Conservation (phyloP, 1,284 basidiomycete genomes). For the Pulchroboletus neoregius region DNA sequence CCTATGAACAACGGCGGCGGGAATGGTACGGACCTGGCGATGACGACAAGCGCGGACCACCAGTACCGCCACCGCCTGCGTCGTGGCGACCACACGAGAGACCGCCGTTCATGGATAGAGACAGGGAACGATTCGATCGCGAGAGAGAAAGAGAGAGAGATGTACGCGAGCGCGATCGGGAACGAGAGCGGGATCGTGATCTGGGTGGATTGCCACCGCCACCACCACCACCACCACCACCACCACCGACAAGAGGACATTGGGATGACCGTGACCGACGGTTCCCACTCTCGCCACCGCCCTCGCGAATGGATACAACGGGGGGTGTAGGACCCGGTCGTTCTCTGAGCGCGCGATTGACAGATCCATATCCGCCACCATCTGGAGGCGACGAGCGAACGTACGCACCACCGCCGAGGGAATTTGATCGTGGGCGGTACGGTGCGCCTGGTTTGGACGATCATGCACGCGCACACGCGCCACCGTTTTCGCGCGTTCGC, state of each 20-base stretch:
- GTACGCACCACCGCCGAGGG: constrained; percentile 25
- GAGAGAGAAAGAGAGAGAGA: constrained; percentile 35
- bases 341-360: constrained; percentile 28
- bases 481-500: constrained; percentile 34
- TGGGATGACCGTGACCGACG: constrained; percentile 41
- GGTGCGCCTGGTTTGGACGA: constrained; percentile 14
- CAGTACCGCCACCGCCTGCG: constrained; percentile 11
- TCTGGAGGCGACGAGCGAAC: constrained; percentile 19
- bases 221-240: constrained; percentile 8
- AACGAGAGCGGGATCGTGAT: constrained; percentile 19
- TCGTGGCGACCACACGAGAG: constrained; percentile 29
- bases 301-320: constrained; percentile 14
- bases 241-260: constrained; percentile 18
- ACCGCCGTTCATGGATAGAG: constrained; percentile 24
- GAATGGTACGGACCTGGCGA: constrained; percentile 34
- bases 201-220: constrained; percentile 7
- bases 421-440: constrained; percentile 30
- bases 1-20: constrained; percentile 33
- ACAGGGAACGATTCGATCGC: constrained; percentile 37
- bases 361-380: constrained; percentile 19
- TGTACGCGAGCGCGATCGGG: constrained; percentile 33
- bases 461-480: constrained; percentile 5
- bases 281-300: constrained; percentile 20
- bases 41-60: constrained; percentile 34
- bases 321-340: constrained; percentile 16